These are phyloP conservation scores for Begonia fuchsioides DNA, from an alignment of 306 rosid genomes.

Conservation along the genomic window DNA sequence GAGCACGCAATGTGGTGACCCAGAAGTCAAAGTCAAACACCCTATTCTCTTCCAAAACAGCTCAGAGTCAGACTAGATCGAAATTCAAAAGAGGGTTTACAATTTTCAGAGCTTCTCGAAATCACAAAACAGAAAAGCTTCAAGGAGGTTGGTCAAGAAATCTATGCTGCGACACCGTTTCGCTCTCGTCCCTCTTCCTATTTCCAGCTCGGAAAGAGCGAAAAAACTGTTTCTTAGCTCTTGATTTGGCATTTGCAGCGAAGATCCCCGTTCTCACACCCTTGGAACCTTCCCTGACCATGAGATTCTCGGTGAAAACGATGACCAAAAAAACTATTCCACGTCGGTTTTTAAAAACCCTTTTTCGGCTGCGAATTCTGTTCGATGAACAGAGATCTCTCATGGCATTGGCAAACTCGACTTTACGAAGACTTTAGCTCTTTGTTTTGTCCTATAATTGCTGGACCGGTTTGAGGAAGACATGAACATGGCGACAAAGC, in stretches of 20 bases:
- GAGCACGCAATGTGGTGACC: not conserved
- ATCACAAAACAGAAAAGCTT: too few relatives aligned
- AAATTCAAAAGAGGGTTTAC: not conserved
- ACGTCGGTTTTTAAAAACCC: not conserved
- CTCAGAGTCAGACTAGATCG: not conserved
- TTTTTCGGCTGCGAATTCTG: not conserved
- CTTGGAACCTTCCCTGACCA: constrained; percentile 59
- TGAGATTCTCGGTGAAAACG: constrained; percentile 27
- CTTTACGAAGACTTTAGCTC: constrained; percentile 20
- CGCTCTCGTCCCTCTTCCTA: constrained; percentile 37
- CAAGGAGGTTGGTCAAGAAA: constrained; percentile 33
- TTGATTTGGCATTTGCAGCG: constrained; percentile 39
- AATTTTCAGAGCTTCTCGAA: constrained; percentile 23
- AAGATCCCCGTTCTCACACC: constrained; percentile 22
- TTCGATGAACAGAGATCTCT: too few relatives aligned
- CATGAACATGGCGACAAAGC: constrained; percentile 45
- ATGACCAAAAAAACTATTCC: not conserved
- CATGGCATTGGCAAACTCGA: not conserved
- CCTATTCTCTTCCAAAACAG: not conserved
- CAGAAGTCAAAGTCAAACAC: not conserved
- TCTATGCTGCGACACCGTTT: constrained; percentile 25
- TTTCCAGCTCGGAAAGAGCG: constrained; percentile 32
- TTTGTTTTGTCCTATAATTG: constrained; percentile 39
- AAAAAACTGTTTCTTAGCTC: constrained; percentile 37
- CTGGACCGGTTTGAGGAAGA: constrained; percentile 37